Evolutionary conservation across 805 yeast genomes (phyloP).

Genomic region (Komagataella mondaviorum): DNA sequence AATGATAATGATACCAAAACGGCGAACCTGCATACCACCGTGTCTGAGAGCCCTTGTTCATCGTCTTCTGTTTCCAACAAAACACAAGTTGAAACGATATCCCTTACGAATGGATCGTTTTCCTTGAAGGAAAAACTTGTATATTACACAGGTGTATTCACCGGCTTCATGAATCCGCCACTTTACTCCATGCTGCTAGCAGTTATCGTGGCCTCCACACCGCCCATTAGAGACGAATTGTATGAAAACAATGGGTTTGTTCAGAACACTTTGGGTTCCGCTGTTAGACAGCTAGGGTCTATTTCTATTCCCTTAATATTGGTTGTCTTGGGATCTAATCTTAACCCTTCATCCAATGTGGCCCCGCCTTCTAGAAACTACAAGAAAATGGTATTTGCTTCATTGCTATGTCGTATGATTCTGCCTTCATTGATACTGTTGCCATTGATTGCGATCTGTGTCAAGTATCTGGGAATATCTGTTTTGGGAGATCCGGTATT

Average conservation of each 20-base stretch:
- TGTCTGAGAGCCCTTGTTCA: neutral
- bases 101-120: neutral
- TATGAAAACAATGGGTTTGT: conserved; percentile 48
- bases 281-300: conserved; percentile 54
- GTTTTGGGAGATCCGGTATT: conserved; percentile 75
- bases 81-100: neutral
- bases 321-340: conserved; percentile 67
- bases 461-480: conserved; percentile 49
- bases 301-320: conserved; percentile 70
- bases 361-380: conserved; percentile 56
- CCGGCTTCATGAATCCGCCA: conserved; percentile 65
- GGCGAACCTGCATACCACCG: neutral
- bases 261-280: conserved; percentile 49
- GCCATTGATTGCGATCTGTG: conserved; percentile 53
- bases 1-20: neutral
- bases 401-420: conserved; percentile 67
- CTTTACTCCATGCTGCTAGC: conserved; percentile 63
- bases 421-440: conserved; percentile 55
- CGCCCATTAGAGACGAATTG: conserved; percentile 40
- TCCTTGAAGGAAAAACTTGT: neutral
- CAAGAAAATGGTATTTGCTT: conserved; percentile 49
- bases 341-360: conserved; percentile 53
- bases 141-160: conserved; percentile 9
- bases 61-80: neutral
- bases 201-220: conserved; percentile 55